Base-by-base conservation (phyloP, 2,329 filamentous ascomycete species). In the Aspergillus neotritici region DNA sequence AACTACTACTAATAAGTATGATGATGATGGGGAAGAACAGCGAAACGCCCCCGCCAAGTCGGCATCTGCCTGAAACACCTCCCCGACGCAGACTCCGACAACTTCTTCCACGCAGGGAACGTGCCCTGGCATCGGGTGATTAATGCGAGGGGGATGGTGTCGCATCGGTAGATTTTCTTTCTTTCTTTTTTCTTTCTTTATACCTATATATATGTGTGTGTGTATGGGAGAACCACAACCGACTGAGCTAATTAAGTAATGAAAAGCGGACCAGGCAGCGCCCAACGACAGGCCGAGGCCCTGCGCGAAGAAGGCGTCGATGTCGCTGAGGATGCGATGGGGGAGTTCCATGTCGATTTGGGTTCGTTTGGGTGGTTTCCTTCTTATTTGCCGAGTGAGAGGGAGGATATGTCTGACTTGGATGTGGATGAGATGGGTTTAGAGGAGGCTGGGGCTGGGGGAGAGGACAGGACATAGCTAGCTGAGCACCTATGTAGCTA, bases 121-220 rank as follows among this genome's bases (percentile, higher is more conserved):
- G 91, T 97, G 3, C 91, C 91, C 0, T 97, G 91, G 91, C 91
- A 97, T 71, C 76, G 93, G 45, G 87, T 97, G 47, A 85, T 97
- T 62, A 95, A 91, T 64, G 72, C 87, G 11, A 91, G 86, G 66
- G 90, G 91, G 15, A 73, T 80, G 46, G 94, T 97, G 53, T 94
- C 89, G 34, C 86, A 86, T 6, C 80, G 90, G 87, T 91, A 59
- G 53, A 70, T 45, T 11, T 29, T n/a, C 12, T 3, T 13, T 35
- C 12, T 32, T 16, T 43, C 5, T 30, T 29, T 32, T 4, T 39
- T 10, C 35, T 31, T 31, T 12, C 16, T 32, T 12, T 38, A 6
- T 13, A n/a, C 3, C 14, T 31, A 13, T 9, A 16, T 25, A 8
- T 25, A 8, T 9, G 5, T 25, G 7, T 25, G 21, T 5, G 9